phyloP scores from a whole-genome alignment of 2,329 filamentous ascomycete species.

The Fusarium cicatricum region DNA sequence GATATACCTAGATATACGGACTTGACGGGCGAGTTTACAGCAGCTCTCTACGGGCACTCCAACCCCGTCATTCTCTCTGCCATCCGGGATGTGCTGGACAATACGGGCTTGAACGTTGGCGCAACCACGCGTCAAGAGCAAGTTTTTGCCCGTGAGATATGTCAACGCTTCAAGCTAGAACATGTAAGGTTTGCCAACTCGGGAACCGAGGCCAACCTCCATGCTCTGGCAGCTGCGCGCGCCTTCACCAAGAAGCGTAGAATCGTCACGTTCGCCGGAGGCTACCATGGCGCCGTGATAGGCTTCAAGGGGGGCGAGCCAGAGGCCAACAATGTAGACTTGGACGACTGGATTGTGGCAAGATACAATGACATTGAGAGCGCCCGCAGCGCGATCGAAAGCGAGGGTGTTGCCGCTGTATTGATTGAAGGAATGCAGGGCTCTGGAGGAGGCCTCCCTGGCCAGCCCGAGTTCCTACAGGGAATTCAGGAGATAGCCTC shows the following conservation, averaged over 20 bases:
- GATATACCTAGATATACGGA: conserved; percentile 59
- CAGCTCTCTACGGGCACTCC: conserved; percentile 72
- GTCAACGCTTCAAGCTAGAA: conserved; percentile 62
- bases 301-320: conserved; percentile 46
- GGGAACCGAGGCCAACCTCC: conserved; percentile 71
- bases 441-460: conserved; percentile 65
- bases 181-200: conserved; percentile 70
- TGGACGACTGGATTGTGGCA: conserved; percentile 65
- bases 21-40: conserved; percentile 69
- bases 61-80: conserved; percentile 61
- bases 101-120: conserved; percentile 63
- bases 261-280: conserved; percentile 61
- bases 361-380: conserved; percentile 67
- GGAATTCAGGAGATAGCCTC: conserved; percentile 58
- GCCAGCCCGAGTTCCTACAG: conserved; percentile 58
- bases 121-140: conserved; percentile 61
- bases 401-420: conserved; percentile 65
- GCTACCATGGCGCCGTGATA: conserved; percentile 50
- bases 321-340: conserved; percentile 57
- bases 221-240: conserved; percentile 64
- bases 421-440: conserved; percentile 74
- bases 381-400: conserved; percentile 53
- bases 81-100: conserved; percentile 54
- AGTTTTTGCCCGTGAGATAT: conserved; percentile 60
- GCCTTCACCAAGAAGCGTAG: conserved; percentile 54